Percentiles rank a stretch among this genome's conserved stretches.
Conservation (phyloP, 1,284 basidiomycete genomes). For the Hemileia vastatrix region DNA sequence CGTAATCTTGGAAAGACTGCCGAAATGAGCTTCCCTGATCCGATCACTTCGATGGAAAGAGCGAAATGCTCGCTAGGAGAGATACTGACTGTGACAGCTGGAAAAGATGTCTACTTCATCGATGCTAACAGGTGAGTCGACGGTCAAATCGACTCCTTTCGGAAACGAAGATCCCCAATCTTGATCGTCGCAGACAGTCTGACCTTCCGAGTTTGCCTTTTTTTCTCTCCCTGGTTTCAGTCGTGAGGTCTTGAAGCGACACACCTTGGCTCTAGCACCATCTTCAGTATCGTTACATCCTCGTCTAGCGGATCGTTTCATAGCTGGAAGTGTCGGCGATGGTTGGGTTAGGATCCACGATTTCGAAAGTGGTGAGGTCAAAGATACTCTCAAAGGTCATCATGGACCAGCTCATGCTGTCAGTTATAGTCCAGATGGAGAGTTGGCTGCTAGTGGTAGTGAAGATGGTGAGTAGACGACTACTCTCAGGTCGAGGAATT, state of each 20-base stretch:
- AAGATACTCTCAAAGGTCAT: constrained; percentile 88
- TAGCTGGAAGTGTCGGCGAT: constrained; percentile 79
- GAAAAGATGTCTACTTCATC: constrained; percentile 76
- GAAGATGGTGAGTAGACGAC: constrained; percentile 54
- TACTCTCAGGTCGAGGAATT: background rate
- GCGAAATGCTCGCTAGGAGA: constrained; percentile 70
- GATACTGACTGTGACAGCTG: constrained; percentile 77
- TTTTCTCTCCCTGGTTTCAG: constrained; percentile 54
- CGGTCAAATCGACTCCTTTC: background rate
- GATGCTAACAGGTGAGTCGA: constrained; percentile 47
- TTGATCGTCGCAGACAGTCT: constrained; percentile 52
- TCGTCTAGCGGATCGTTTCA: constrained; percentile 72
- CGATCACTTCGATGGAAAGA: constrained; percentile 92
- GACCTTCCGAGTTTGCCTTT: constrained; percentile 46
- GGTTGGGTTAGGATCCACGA: constrained; percentile 95
- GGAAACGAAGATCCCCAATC: background rate
- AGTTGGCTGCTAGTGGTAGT: constrained; percentile 90
- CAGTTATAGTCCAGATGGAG: constrained; percentile 91
- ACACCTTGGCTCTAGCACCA: no score
- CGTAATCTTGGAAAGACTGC: constrained; percentile 63
- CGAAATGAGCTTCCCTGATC: constrained; percentile 62
- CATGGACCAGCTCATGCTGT: constrained; percentile 93
- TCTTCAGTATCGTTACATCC: constrained; percentile 91
- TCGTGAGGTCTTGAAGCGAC: constrained; percentile 27
- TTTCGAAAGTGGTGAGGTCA: constrained; percentile 67